Evolutionary conservation across 2,329 filamentous ascomycete genomes (phyloP).

Genomic region (Teratosphaeria viscida): DNA sequence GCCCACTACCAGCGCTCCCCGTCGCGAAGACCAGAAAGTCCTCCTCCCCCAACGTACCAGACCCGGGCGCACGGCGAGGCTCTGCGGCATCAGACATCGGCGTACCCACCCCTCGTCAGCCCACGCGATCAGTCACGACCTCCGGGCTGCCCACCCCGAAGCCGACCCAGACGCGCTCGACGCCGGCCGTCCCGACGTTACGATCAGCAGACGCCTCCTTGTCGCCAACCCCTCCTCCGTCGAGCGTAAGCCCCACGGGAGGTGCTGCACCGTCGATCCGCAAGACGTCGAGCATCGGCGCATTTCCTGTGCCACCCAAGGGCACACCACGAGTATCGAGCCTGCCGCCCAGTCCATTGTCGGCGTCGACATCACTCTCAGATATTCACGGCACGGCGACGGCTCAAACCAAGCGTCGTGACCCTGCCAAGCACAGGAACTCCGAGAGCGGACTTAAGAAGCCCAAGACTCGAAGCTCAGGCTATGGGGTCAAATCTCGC

Average conservation of each 20-base stretch:
- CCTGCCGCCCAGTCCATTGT: constrained; percentile 47
- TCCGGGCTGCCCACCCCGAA: constrained; percentile 43
- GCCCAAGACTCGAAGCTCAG: constrained; percentile 20
- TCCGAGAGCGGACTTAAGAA: constrained; percentile 19
- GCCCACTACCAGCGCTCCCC: constrained; percentile 64
- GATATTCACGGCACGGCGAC: constrained; percentile 21
- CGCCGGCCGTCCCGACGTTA: constrained; percentile 44
- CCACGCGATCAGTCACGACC: constrained; percentile 29
- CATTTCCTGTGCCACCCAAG: constrained; percentile 82
- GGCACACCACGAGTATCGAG: constrained; percentile 47
- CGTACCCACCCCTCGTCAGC: constrained; percentile 33
- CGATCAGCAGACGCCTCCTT: constrained; percentile 30
- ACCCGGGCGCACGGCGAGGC: constrained; percentile 9
- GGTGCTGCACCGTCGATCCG: constrained; percentile 56
- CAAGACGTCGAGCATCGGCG: constrained; percentile 86
- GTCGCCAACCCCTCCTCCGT: constrained; percentile 1
- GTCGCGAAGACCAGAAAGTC: constrained; percentile 57
- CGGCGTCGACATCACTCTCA: constrained; percentile 36
- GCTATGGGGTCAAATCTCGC: constrained; percentile 39
- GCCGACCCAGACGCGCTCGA: constrained; percentile 33
- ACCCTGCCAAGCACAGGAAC: constrained; percentile 23
- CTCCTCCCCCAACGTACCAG: constrained; percentile 38
- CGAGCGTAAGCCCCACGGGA: constrained; percentile 9
- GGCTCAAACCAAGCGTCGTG: constrained; percentile 20
- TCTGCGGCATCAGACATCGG: constrained; percentile 14